Base-by-base conservation (phyloP, 768 basidiomycete species). In the Rhodosporidiobolus sp. region DNA sequence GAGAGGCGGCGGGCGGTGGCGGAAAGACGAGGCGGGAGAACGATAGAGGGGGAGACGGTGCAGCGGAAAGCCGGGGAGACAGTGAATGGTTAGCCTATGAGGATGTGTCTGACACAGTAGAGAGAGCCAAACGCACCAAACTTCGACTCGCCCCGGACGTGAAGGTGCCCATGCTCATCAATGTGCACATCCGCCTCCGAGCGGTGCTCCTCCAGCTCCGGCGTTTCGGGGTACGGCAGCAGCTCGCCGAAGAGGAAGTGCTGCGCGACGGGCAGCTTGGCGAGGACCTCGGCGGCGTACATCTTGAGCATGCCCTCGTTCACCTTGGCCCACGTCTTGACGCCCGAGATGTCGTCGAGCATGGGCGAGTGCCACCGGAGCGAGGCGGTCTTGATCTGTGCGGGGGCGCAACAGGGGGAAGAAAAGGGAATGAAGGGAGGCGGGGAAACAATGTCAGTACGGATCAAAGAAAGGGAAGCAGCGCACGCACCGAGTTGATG, bases 341-440 rank as follows among this genome's bases (percentile, higher is more conserved):
- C 80, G 49, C 74, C 77, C 4, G 77, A 77, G 43, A 98, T 98
- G 79, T 98, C 95, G 80, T 97, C 92, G 12, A 99, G 86, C 95
- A 99, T 98, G 1, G 95, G 95, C 0, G 93, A 96, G 82, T 99
- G 95, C 95, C 95, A 99, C 63, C 93, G 86, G 1, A 98, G 84
- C 0, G 94, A 94, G 0, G 94, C 94, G 0, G 94, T 92, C 80
- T 98, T 98, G 75, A 97, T 92, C 91, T 94, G 65, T 12, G 24
- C 3, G 28, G 26, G 35, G 28, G 6, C 3, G 14, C 17, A 14
- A 17, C 20, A 11, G 2, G 17, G 32, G 30, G 30, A 65, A 24
- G 24, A 55, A 28, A 24, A 10, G 28, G 59, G 35, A 32, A 16
- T 1, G 61, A 45, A 32, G 34, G 35, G 34, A 54, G 26, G 8